Conservation (phyloP, 768 basidiomycete species). For the Kockovaella imperatae region DNA sequence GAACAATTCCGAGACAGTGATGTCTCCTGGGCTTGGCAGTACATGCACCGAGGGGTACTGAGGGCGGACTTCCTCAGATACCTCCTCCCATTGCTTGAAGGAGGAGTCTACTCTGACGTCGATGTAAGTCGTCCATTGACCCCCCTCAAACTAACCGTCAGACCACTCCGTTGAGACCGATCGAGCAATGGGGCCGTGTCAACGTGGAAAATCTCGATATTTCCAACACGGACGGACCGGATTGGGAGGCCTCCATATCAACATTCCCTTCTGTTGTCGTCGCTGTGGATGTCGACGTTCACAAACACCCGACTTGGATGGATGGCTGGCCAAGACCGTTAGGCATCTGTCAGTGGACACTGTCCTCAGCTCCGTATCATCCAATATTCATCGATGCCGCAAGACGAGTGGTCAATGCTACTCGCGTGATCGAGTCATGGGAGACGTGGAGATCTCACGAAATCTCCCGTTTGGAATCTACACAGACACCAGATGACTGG, state of each 20-base stretch:
- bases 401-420: slow-evolving; percentile 30
- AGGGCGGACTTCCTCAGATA: slow-evolving; percentile 38
- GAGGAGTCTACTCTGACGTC: slow-evolving; percentile 39
- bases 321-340: slow-evolving; percentile 25
- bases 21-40: slow-evolving; percentile 31
- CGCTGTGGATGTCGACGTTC: slow-evolving; percentile 33
- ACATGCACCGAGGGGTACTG: slow-evolving; percentile 33
- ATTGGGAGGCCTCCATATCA: slow-evolving; percentile 15
- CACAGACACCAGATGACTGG: slow-evolving; percentile 5
- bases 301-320: slow-evolving; percentile 13
- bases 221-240: slow-evolving; percentile 16
- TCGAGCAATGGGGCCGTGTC: slow-evolving; percentile 30
- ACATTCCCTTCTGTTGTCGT: slow-evolving; percentile 29
- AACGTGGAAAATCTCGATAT: slow-evolving; percentile 26
- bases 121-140: slow-evolving; percentile 30
- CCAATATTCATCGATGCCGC: slow-evolving; percentile 41
- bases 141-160: not conserved
- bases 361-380: slow-evolving; percentile 35
- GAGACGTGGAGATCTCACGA: slow-evolving; percentile 10
- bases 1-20: slow-evolving; percentile 12
- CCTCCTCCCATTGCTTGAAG: slow-evolving; percentile 28
- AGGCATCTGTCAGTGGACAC: slow-evolving; percentile 42
- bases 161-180: slow-evolving; percentile 28
- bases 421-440: slow-evolving; percentile 23
- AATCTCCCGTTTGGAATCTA: slow-evolving; percentile 3